Evolutionary conservation across 768 basidiomycete genomes (phyloP).

Genomic region (Pleurotus giganteus): DNA sequence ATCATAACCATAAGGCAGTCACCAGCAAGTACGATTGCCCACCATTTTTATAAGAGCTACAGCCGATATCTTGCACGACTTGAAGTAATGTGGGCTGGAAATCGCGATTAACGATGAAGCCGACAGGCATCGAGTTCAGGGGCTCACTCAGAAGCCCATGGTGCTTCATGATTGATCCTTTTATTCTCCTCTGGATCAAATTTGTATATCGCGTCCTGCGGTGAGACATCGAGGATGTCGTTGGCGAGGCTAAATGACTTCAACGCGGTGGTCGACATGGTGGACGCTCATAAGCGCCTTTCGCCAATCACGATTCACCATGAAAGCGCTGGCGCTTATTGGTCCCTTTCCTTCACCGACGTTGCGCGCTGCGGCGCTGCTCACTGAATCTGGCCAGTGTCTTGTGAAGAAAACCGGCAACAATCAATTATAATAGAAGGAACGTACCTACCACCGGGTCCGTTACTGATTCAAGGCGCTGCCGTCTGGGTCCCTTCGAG

Average conservation of each 20-base stretch:
- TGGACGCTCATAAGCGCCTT: too few species aligned
- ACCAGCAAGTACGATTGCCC: conserved; percentile 13
- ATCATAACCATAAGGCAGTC: conserved; percentile 1
- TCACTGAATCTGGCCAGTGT: too few species aligned
- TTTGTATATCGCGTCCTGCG: conserved; percentile 78
- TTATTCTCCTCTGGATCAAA: conserved; percentile 71
- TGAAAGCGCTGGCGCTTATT: too few species aligned
- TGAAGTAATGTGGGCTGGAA: conserved; percentile 74
- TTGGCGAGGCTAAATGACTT: conserved; percentile 75
- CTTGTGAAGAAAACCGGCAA: too few species aligned
- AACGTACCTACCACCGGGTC: too few species aligned
- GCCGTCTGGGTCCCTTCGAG: too few species aligned
- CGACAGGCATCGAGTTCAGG: not conserved
- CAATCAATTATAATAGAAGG: too few species aligned
- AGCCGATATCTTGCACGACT: conserved; percentile 91
- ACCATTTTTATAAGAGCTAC: conserved; percentile 97
- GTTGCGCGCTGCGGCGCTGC: too few species aligned
- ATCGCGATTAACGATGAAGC: conserved; percentile 11
- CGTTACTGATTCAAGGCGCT: too few species aligned
- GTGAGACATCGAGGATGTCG: conserved; percentile 64
- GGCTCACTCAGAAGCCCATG: conserved; percentile 86
- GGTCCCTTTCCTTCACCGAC: too few species aligned
- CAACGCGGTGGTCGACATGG: conserved; percentile 61
- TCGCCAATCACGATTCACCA: too few species aligned
- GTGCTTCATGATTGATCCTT: conserved; percentile 62